Conservation (phyloP, 1,139 yeast genomes). For the Lipomyces yarrowii region DNA sequence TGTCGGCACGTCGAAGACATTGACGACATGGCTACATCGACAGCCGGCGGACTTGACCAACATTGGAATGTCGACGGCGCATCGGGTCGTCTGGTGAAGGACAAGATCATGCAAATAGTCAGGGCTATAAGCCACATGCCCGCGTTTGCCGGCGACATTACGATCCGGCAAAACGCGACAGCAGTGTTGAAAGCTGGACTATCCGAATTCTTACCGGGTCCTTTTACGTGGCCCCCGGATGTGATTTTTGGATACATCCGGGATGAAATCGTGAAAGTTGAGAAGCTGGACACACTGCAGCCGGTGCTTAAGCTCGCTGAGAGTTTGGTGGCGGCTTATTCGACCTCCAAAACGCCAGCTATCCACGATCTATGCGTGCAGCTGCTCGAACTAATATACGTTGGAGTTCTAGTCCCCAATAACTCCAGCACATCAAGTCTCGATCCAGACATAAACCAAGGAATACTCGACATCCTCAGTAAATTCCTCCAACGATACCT, state of each 20-base stretch:
- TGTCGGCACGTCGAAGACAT: slow-evolving; percentile 19
- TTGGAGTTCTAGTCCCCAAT: slow-evolving; percentile 14
- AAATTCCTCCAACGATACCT: slow-evolving; percentile 5
- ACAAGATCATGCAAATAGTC: slow-evolving; percentile 8
- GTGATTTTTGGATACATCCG: slow-evolving; percentile 52
- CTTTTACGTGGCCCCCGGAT: slow-evolving; percentile 52
- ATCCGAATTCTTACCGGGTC: slow-evolving; percentile 73
- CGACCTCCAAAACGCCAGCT: not conserved
- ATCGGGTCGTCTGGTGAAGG: slow-evolving; percentile 9
- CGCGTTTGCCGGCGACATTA: slow-evolving; percentile 39
- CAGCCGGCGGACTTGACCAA: not conserved
- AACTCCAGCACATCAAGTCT: not conserved
- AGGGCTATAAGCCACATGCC: slow-evolving; percentile 5
- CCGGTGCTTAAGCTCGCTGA: slow-evolving; percentile 22
- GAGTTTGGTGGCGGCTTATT: slow-evolving; percentile 10
- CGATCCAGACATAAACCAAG: slow-evolving; percentile 28
- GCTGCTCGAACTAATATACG: slow-evolving; percentile 14
- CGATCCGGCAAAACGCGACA: slow-evolving; percentile 40
- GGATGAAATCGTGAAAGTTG: slow-evolving; percentile 14
- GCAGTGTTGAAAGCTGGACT: slow-evolving; percentile 63
- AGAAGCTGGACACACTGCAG: slow-evolving; percentile 11
- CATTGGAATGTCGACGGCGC: slow-evolving; percentile 12
- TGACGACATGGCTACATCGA: not conserved
- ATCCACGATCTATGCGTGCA: not conserved
- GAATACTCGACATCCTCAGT: slow-evolving; percentile 21